Evolutionary conservation across 2,329 filamentous ascomycete genomes (phyloP), one percentile per base, ranked within the genome.

Genomic region (Ophiostoma triangulosporum): DNA sequence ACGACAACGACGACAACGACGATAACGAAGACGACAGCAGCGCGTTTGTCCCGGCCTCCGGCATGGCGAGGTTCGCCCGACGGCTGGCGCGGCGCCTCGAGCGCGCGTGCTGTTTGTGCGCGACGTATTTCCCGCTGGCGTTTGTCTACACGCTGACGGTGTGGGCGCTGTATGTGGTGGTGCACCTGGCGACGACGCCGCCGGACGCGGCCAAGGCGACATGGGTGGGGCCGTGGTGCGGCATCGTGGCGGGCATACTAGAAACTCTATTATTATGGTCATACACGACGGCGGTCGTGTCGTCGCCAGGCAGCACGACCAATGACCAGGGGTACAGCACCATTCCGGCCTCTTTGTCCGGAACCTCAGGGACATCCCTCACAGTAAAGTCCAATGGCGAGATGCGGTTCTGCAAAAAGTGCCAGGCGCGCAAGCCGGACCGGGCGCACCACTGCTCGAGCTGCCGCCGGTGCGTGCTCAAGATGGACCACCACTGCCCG

Each of bases 401-500:
- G 62, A 71, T 86, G 51, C 81, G 93, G 53, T 97, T 85, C 72
- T 98, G 93, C 76, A 97, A 97, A 71, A 98, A 98, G 71, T 98
- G 93, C 68, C 87, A 94, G 70, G 84, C 84, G 51, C 81, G 86
- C 58, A 98, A 98, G 72, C 93, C 93, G 40, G 93, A 98, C 70
- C 87, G 93, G 57, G 83, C 91, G 31, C 93, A 98, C 68, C 93
- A 98, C 72, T 98, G 93, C 75, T 95, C 88, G 11, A 94, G 89
- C 4, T 98, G 93, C 70, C 81, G 84, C 60, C 84, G 86, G 63
- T 98, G 93, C 67, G 90, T 98, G 26, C 75, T 98, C 67, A 98
- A 98, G 74, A 98, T 98, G 93, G 93, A 98, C 66, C 93, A 98
- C 68, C 93, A 98, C 71, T 98, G 93, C 66, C 93, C 93, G 15